These are phyloP conservation scores for Phoenix dactylifera DNA, from an alignment of 176 grass and related monocot species.

Conservation along the genomic window DNA sequence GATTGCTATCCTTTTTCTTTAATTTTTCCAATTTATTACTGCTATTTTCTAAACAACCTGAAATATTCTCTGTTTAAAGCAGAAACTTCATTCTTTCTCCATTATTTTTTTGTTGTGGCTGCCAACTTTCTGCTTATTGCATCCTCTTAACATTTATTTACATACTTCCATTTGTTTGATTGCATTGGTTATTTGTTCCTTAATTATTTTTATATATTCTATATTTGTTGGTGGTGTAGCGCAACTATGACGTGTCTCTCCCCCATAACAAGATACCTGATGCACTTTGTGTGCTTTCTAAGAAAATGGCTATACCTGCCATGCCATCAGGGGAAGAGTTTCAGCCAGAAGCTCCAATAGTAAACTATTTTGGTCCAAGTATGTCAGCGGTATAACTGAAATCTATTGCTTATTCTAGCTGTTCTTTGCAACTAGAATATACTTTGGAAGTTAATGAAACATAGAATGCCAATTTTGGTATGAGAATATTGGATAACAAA, in stretches of 20 bases:
- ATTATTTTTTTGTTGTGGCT: too few relatives aligned
- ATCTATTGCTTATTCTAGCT: not conserved
- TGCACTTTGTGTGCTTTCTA: constrained; percentile 43
- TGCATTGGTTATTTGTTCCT: not conserved
- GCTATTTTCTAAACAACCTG: too few relatives aligned
- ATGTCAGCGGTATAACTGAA: constrained; percentile 18
- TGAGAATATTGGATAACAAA: too few relatives aligned
- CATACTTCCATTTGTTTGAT: not conserved
- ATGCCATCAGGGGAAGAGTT: constrained; percentile 64
- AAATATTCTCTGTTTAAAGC: too few relatives aligned
- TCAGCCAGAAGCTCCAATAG: constrained; percentile 69
- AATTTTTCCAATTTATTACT: too few relatives aligned
- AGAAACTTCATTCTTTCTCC: too few relatives aligned
- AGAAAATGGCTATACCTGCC: constrained; percentile 64
- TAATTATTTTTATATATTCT: constrained; percentile 3
- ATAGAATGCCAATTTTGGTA: too few relatives aligned
- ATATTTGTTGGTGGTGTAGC: constrained; percentile 33
- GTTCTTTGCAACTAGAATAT: too few relatives aligned
- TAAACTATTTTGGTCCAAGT: constrained; percentile 95
- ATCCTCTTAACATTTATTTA: too few relatives aligned
- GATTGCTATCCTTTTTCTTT: too few relatives aligned
- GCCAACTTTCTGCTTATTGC: too few relatives aligned
- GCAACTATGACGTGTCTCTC: constrained; percentile 78
- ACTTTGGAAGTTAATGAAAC: too few relatives aligned
- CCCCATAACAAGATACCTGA: constrained; percentile 73